phyloP scores from a whole-genome alignment of 2,329 filamentous ascomycete genomes.

The Lecanicillium sp. region DNA sequence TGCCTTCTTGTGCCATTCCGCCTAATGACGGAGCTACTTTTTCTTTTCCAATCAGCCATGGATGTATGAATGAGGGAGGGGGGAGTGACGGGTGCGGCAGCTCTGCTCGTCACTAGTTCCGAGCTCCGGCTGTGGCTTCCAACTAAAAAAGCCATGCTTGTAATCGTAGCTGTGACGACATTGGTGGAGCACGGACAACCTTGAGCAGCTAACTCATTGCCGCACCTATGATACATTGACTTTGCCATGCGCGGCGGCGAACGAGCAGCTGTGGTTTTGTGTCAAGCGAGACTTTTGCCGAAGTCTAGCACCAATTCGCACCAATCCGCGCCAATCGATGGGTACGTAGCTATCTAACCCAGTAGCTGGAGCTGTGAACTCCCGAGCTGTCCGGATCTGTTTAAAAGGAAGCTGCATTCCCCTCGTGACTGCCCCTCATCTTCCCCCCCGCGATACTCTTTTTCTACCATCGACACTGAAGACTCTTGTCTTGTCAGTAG shows the following conservation, averaged over 20 bases:
- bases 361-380: background rate
- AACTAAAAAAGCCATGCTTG: background rate
- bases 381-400: conserved; percentile 7
- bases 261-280: background rate
- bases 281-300: background rate
- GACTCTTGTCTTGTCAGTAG: background rate
- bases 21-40: too few relatives aligned
- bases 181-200: conserved; percentile 11
- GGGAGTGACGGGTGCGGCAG: too few relatives aligned
- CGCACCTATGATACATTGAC: conserved; percentile 12
- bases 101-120: too few relatives aligned
- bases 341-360: too few relatives aligned
- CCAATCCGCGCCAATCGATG: too few relatives aligned
- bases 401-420: conserved; percentile 5
- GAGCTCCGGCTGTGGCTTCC: too few relatives aligned
- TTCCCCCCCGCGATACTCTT: background rate
- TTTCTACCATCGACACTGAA: background rate
- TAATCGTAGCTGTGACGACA: conserved; percentile 9
- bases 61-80: too few relatives aligned
- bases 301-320: background rate
- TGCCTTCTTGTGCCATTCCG: too few relatives aligned
- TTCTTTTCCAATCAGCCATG: too few relatives aligned
- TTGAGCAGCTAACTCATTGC: background rate
- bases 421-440: background rate
- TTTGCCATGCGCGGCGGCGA: background rate